A percentile compares a stretch with the other conserved stretches of the same genome.
Evolutionary conservation across 116 monocot species (phyloP).

Genomic region (Phalaenopsis hybrid): DNA sequence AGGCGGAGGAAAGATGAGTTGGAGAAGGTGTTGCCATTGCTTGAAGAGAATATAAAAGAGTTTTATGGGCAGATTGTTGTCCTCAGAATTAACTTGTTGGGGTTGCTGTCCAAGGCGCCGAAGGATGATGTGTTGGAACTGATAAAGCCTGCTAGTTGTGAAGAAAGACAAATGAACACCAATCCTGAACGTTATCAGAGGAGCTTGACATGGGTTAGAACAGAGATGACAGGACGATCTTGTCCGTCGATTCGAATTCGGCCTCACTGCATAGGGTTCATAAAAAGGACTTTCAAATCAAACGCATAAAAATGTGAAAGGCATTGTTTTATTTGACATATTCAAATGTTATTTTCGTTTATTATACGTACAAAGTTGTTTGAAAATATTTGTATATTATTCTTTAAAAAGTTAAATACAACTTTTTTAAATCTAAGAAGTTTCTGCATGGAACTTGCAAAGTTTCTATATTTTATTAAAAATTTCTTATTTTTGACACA

Average conservation of each 20-base stretch:
- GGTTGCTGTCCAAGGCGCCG: background rate
- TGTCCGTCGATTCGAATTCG: background rate
- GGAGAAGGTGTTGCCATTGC: constrained; percentile 10
- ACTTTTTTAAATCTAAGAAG: too few relatives aligned
- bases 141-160: background rate
- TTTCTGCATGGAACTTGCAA: too few relatives aligned
- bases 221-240: background rate
- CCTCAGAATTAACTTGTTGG: constrained; percentile 19
- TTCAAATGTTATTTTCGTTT: too few relatives aligned
- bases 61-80: constrained; percentile 16
- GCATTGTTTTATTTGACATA: too few relatives aligned
- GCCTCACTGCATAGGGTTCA: background rate
- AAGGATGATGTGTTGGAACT: background rate
- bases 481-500: too few relatives aligned
- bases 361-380: too few relatives aligned
- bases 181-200: background rate
- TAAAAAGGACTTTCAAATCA: background rate
- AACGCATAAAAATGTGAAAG: background rate
- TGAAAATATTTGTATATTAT: too few relatives aligned
- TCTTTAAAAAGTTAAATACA: too few relatives aligned
- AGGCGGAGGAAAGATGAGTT: constrained; percentile 13
- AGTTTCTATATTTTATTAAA: too few relatives aligned
- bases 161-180: background rate
- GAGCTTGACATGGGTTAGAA: background rate
- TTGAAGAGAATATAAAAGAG: constrained; percentile 22